Base-by-base conservation (phyloP, 805 yeast genomes). In the Candida berthetii region DNA sequence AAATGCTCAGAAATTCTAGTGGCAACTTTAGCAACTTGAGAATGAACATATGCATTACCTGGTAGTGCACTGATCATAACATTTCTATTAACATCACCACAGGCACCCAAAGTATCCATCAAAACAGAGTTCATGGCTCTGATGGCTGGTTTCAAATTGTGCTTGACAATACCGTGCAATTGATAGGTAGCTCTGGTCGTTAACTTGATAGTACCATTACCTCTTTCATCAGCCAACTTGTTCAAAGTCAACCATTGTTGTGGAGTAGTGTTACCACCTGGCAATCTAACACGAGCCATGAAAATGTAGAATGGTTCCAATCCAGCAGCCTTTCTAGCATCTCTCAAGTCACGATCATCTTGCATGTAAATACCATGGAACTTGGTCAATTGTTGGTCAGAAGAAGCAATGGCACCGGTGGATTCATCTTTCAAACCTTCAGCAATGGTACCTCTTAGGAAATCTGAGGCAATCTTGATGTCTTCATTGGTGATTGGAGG, bases 351-450 rank as follows among this genome's bases (percentile, higher is more conserved):
- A 70, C 98, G 86, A 62, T 91, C 98, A 64, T 91, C 98, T 69
- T 91, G 98, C 96, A 91, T 88, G 64, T 91, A 91, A 52, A 89
- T 88, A 67, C 98, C 98, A 64, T 91, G 98, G 78, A 91, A 91
- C 66, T 91, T 91, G 50, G 97, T 89, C 62, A 91, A 66, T 66
- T 90, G 97, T 66, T 89, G 95, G 65, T 89, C 97, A 43, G 78
- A 77, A 13, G 96, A 93, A 49, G 84, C 76, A 50, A 91, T 85
- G 14, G 96, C 90, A 48, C 97, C 96, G 9, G 98, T 91, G 4
- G 88, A 72, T 43, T 74, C 73, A 61, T 91, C 97, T 42, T 62
- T 57, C 45, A 91, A 74, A 31, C 91, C 96, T 62, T 85, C 95
- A 29, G 77, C 90, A 62, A 91, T 90, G 0, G 96, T 87, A 55